Evolutionary conservation across 2,329 filamentous ascomycete genomes (phyloP).

Genomic region (Talaromyces amestolkiae): DNA sequence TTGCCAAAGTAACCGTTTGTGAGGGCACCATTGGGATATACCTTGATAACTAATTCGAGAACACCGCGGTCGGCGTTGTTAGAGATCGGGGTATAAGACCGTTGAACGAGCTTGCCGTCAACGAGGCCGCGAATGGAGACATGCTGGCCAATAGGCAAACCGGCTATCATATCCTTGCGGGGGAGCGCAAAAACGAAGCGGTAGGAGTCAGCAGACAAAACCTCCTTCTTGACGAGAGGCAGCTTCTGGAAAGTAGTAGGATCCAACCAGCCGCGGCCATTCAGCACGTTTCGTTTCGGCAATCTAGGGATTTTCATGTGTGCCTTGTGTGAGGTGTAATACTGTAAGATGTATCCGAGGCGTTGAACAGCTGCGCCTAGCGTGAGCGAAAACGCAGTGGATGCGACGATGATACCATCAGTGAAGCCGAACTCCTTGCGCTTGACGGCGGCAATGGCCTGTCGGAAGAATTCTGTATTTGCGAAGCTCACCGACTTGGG

Average conservation of each 20-base stretch:
- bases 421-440: background rate
- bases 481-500: background rate
- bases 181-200: conserved; percentile 40
- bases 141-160: conserved; percentile 58
- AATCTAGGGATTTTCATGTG: background rate
- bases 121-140: conserved; percentile 52
- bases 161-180: conserved; percentile 43
- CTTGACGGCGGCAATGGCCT: background rate
- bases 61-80: conserved; percentile 34
- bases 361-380: background rate
- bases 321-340: background rate
- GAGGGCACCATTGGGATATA: conserved; percentile 36
- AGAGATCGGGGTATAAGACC: conserved; percentile 54
- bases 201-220: background rate
- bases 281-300: background rate
- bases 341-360: background rate
- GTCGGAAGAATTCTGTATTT: background rate
- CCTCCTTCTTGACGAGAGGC: conserved; percentile 2
- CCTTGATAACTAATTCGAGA: conserved; percentile 37
- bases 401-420: background rate
- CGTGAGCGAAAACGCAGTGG: background rate
- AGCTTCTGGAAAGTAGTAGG: conserved; percentile 9
- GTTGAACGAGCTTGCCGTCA: conserved; percentile 46
- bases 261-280: background rate
- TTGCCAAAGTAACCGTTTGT: conserved; percentile 34